Percentiles rank a stretch among this genome's conserved stretches.
Evolutionary conservation across 768 basidiomycete genomes (phyloP).

Genomic region (Serendipita sp.): DNA sequence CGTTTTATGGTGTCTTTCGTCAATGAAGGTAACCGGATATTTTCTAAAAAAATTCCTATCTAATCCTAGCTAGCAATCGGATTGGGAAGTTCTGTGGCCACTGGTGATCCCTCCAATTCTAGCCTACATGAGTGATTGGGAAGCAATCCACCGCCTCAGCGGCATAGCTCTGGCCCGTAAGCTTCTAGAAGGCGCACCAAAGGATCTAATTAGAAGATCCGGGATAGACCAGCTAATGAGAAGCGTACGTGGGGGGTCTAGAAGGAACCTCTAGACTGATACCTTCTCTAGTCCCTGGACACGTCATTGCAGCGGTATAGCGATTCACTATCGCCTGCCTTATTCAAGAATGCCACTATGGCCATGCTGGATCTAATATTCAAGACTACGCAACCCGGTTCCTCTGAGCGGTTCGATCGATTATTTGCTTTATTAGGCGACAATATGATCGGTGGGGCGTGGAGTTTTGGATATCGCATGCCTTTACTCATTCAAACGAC

Average conservation of each 20-base stretch:
- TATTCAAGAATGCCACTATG: neutral
- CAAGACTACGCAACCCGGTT: neutral
- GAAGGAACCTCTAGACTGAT: neutral
- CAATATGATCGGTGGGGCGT: neutral
- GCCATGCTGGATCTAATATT: neutral
- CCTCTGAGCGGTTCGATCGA: neutral
- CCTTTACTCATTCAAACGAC: conserved; percentile 1
- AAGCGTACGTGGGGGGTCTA: neutral
- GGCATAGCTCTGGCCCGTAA: neutral
- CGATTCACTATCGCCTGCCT: neutral
- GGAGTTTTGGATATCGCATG: neutral
- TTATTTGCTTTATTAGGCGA: neutral
- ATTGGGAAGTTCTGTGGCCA: neutral
- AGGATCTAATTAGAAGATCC: neutral
- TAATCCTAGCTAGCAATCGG: neutral
- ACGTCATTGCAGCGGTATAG: neutral
- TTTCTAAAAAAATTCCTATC: neutral
- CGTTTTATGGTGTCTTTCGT: neutral
- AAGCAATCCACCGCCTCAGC: neutral
- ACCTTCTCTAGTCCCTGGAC: neutral
- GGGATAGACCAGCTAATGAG: conserved; percentile 1
- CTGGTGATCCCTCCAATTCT: neutral
- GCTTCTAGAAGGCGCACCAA: neutral
- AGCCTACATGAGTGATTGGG: neutral
- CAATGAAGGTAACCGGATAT: neutral